phyloP scores from a whole-genome alignment of 148 eudicot genomes.

The Spergularia bocconei region DNA sequence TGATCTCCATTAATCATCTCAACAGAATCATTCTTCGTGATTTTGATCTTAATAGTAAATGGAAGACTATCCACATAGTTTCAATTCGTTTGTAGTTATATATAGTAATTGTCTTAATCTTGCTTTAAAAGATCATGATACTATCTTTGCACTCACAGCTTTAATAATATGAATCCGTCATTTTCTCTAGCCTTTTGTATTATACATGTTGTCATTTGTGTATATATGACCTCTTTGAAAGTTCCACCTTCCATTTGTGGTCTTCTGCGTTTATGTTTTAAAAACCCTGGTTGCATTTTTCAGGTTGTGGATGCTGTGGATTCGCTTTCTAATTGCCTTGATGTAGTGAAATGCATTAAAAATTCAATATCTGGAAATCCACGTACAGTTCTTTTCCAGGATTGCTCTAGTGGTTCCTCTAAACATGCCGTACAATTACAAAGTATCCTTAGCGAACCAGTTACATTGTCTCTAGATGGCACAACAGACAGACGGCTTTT shows the following conservation, averaged over 20 bases:
- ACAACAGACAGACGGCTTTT: slow-evolving; percentile 9
- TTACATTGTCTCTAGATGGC: slow-evolving; percentile 27
- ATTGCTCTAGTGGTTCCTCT: slow-evolving; percentile 26
- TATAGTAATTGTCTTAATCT: not conserved
- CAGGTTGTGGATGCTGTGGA: slow-evolving; percentile 82
- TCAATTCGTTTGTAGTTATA: not conserved
- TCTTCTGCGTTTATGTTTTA: not conserved
- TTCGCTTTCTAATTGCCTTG: slow-evolving; percentile 25
- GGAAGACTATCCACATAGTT: not conserved
- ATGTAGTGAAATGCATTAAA: slow-evolving; percentile 43
- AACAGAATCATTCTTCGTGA: not conserved
- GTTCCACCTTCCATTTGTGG: not conserved
- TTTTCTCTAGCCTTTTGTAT: not conserved
- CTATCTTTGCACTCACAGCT: not conserved
- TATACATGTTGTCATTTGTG: not conserved
- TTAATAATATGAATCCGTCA: not conserved
- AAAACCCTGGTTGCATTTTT: not conserved
- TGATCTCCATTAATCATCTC: not conserved
- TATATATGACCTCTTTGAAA: not conserved
- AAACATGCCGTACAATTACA: slow-evolving; percentile 23
- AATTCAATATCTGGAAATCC: slow-evolving; percentile 40
- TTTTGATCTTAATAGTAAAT: not conserved
- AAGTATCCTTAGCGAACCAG: slow-evolving; percentile 38
- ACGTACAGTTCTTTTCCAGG: slow-evolving; percentile 57
- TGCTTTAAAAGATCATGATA: not conserved